These are phyloP conservation scores for Logfia minima DNA, from an alignment of 129 eudicot genomes.

Conservation along the genomic window DNA sequence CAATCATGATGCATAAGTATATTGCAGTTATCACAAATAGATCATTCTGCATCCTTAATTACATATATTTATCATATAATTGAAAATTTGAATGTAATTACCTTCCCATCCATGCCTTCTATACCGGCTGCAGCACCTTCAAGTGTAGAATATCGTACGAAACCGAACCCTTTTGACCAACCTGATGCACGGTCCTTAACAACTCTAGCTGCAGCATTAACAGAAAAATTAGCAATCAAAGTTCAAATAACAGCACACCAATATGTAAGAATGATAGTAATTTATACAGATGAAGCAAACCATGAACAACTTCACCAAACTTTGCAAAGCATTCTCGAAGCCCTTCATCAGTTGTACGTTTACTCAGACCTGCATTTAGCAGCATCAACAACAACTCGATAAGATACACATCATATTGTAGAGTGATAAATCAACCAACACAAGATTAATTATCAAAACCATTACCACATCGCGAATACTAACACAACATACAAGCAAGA, in stretches of 20 bases:
- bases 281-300: constrained; percentile 32
- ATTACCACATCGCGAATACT: background rate
- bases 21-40: background rate
- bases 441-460: background rate
- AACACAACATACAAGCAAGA: background rate
- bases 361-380: constrained; percentile 70
- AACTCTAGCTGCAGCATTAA: constrained; percentile 64
- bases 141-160: constrained; percentile 62
- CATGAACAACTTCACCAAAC: constrained; percentile 80
- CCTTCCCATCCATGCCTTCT: constrained; percentile 95
- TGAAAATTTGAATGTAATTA: constrained; percentile 7
- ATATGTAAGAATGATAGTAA: background rate
- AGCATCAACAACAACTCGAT: background rate
- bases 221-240: background rate
- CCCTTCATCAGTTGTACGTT: constrained; percentile 83
- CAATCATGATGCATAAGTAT: too few species aligned
- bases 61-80: background rate
- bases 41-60: too few species aligned
- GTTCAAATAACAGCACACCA: background rate
- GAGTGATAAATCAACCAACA: background rate
- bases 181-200: constrained; percentile 91
- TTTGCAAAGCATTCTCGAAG: constrained; percentile 67
- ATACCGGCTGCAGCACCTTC: constrained; percentile 88
- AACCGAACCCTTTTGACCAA: constrained; percentile 87
- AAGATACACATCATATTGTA: background rate